These are phyloP conservation scores for Trichoderma brevicompactum DNA, from an alignment of 2,329 filamentous ascomycete species.

Conservation along the genomic window DNA sequence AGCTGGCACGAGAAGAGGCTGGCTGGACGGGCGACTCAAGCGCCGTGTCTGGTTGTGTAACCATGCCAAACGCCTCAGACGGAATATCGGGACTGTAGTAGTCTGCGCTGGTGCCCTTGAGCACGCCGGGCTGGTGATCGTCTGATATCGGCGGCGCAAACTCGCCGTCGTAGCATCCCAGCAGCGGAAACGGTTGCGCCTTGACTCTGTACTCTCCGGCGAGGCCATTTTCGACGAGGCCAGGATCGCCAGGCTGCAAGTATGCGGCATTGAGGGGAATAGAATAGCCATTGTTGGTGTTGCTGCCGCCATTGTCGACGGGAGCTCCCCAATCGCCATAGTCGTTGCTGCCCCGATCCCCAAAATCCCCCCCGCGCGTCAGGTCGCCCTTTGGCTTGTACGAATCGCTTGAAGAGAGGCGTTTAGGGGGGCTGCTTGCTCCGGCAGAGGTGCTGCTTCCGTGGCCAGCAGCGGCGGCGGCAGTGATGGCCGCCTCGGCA, in stretches of 20 bases:
- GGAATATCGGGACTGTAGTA: constrained; percentile 50
- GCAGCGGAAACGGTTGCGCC: constrained; percentile 24
- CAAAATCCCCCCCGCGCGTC: constrained; percentile 37
- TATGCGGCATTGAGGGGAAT: constrained; percentile 8
- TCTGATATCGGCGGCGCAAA: constrained; percentile 31
- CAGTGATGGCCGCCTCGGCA: constrained; percentile 39
- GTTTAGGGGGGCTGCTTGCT: constrained; percentile 36
- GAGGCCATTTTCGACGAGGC: neutral
- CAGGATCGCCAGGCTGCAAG: constrained; percentile 16
- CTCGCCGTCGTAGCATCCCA: constrained; percentile 29
- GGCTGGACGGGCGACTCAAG: constrained; percentile 35
- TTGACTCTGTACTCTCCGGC: constrained; percentile 23
- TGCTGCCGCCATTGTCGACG: neutral
- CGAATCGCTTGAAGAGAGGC: constrained; percentile 46
- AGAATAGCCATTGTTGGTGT: neutral
- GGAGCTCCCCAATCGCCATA: constrained; percentile 33
- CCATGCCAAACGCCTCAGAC: constrained; percentile 49
- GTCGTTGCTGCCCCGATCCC: constrained; percentile 35
- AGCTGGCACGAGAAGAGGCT: constrained; percentile 40
- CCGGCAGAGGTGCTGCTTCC: constrained; percentile 27
- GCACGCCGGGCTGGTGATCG: constrained; percentile 38
- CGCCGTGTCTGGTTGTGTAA: constrained; percentile 34
- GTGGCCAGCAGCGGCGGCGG: constrained; percentile 18
- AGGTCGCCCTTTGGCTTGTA: constrained; percentile 40
- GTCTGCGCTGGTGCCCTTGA: constrained; percentile 46